A percentile compares a stretch with the other conserved stretches of the same genome.
Evolutionary conservation across 345 rosid species (phyloP).

Genomic region (Erysimum cheiranthoides): DNA sequence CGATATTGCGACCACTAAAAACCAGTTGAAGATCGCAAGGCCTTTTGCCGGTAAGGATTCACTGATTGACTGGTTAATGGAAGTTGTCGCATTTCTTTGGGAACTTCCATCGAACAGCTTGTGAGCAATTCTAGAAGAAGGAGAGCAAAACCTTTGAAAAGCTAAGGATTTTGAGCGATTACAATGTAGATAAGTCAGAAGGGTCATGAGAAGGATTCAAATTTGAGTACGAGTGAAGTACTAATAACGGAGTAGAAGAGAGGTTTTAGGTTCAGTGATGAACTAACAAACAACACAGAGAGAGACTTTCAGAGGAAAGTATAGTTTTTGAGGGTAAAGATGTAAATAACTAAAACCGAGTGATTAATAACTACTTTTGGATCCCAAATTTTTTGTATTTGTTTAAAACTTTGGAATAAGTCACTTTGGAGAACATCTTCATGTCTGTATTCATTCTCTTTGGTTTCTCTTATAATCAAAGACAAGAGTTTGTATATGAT

Average conservation of each 20-base stretch:
- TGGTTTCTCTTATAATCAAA: conserved; percentile 26
- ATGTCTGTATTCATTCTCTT: conserved; percentile 33
- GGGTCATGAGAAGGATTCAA: conserved; percentile 46
- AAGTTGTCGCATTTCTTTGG: conserved; percentile 37
- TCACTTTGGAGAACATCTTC: conserved; percentile 25
- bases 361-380: too few species aligned
- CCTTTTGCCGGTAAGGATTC: conserved; percentile 49
- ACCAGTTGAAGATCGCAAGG: conserved; percentile 53
- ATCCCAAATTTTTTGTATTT: too few species aligned
- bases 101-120: conserved; percentile 49
- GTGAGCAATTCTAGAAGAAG: conserved; percentile 35
- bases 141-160: conserved; percentile 24
- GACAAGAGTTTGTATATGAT: conserved; percentile 40
- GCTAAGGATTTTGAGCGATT: conserved; percentile 24
- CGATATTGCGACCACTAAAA: conserved; percentile 32
- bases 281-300: not conserved
- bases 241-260: not conserved
- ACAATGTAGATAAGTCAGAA: conserved; percentile 28
- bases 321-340: conserved; percentile 24
- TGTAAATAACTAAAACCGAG: conserved; percentile 43
- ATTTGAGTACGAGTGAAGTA: not conserved
- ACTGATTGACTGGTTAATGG: conserved; percentile 52
- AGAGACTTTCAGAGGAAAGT: not conserved
- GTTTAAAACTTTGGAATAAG: conserved; percentile 43
- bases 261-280: conserved; percentile 9